These are phyloP conservation scores for Misopates orontium DNA, from an alignment of 257 asterid genomes.

Conservation along the genomic window DNA sequence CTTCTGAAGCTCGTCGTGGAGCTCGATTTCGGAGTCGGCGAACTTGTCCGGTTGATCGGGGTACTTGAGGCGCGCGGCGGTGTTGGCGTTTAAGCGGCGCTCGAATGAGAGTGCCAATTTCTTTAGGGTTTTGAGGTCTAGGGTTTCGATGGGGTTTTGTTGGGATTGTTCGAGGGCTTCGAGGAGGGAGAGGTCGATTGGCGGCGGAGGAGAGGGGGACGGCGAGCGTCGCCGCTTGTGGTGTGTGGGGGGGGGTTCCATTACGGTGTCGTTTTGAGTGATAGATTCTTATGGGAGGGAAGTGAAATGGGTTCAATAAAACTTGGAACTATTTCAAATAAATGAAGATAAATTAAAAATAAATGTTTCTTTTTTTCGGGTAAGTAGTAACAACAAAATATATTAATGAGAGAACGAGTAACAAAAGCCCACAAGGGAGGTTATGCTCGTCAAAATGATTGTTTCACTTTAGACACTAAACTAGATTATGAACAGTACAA, in stretches of 20 bases:
- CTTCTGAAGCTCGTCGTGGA: slow-evolving; percentile 92
- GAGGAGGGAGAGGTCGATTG: slow-evolving; percentile 71
- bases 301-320: too few species aligned
- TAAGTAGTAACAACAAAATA: too few species aligned
- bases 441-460: too few species aligned
- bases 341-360: too few species aligned
- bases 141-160: slow-evolving; percentile 67
- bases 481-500: too few species aligned
- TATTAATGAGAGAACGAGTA: too few species aligned
- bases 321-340: too few species aligned
- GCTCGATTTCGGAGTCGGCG: slow-evolving; percentile 92
- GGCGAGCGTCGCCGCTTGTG: slow-evolving; percentile 69
- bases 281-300: too few species aligned
- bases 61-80: slow-evolving; percentile 87
- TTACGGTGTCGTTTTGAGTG: slow-evolving; percentile 27
- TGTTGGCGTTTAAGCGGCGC: slow-evolving; percentile 92
- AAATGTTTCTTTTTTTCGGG: too few species aligned
- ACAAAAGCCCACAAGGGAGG: too few species aligned
- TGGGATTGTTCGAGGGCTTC: slow-evolving; percentile 93
- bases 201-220: slow-evolving; percentile 26
- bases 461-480: too few species aligned
- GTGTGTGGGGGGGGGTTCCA: slow-evolving; percentile 42
- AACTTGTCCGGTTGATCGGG: slow-evolving; percentile 96
- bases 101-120: slow-evolving; percentile 78
- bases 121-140: slow-evolving; percentile 86